Conservation (phyloP, 1,139 yeast genomes). For the Petasospora rhodanensis region DNA sequence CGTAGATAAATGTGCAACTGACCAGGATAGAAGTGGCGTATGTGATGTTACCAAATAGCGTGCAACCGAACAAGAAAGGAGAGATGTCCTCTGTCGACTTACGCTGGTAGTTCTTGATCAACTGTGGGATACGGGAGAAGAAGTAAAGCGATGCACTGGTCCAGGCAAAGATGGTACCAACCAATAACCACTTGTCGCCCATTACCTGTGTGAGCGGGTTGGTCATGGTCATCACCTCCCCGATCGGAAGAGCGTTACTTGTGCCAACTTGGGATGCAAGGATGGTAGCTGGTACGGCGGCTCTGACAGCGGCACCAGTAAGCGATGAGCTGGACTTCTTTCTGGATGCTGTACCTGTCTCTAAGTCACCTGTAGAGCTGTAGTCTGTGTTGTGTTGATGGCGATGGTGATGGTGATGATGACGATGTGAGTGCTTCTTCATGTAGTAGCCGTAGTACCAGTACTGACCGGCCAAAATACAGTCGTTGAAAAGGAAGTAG, state of each 20-base stretch:
- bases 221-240: too few relatives aligned
- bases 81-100: constrained; percentile 85
- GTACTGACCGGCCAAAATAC: constrained; percentile 68
- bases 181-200: constrained; percentile 2
- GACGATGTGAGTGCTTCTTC: constrained; percentile 32
- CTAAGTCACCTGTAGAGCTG: constrained; percentile 3
- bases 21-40: constrained; percentile 73
- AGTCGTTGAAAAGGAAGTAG: constrained; percentile 73
- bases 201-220: too few relatives aligned
- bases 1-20: constrained; percentile 31
- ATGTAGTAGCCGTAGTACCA: constrained; percentile 55
- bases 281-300: constrained; percentile 22
- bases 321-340: constrained; percentile 5
- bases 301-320: constrained; percentile 13
- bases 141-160: constrained; percentile 72
- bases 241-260: constrained; percentile 17
- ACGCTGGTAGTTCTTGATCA: constrained; percentile 66
- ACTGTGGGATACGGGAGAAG: constrained; percentile 80
- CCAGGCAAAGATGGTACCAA: constrained; percentile 72
- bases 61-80: constrained; percentile 71
- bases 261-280: constrained; percentile 19
- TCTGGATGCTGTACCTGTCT: constrained; percentile 1
- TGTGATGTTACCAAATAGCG: constrained; percentile 74
- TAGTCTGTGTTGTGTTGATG: constrained; percentile 5
- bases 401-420: constrained; percentile 27